Evolutionary conservation across 192 early-diverging fungal species (phyloP).

Genomic region (Oehlia diaphana): DNA sequence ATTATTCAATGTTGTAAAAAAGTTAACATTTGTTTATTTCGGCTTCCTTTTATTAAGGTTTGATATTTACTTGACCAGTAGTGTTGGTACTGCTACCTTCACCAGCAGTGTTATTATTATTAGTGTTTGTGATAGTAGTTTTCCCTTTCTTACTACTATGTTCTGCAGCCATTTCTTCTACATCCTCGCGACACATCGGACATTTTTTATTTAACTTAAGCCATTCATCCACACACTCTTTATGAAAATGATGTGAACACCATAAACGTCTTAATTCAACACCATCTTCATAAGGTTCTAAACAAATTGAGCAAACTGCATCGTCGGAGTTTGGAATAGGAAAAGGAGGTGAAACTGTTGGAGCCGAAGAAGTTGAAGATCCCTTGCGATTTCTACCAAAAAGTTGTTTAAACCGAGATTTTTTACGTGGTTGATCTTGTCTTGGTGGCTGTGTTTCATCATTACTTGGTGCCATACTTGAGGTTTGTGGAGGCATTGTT

Average conservation of each 20-base stretch:
- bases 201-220: conserved; percentile 70
- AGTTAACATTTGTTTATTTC: neutral
- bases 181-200: conserved; percentile 72
- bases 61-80: neutral
- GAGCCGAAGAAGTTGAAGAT: neutral
- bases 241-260: conserved; percentile 83
- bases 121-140: neutral
- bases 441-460: neutral
- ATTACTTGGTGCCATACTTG: neutral
- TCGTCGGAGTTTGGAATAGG: conserved; percentile 62
- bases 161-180: conserved; percentile 38
- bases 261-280: conserved; percentile 71
- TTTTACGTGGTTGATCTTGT: conserved; percentile 8
- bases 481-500: neutral
- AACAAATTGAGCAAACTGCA: conserved; percentile 76
- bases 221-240: conserved; percentile 82
- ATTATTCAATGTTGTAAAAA: neutral
- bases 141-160: conserved; percentile 17
- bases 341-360: conserved; percentile 35
- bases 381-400: neutral
- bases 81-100: neutral
- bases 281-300: conserved; percentile 73
- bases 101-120: neutral
- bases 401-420: conserved; percentile 1
- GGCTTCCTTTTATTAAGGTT: neutral